Base-by-base conservation (phyloP, 805 yeast genomes). In the Saturnispora gosingensis region DNA sequence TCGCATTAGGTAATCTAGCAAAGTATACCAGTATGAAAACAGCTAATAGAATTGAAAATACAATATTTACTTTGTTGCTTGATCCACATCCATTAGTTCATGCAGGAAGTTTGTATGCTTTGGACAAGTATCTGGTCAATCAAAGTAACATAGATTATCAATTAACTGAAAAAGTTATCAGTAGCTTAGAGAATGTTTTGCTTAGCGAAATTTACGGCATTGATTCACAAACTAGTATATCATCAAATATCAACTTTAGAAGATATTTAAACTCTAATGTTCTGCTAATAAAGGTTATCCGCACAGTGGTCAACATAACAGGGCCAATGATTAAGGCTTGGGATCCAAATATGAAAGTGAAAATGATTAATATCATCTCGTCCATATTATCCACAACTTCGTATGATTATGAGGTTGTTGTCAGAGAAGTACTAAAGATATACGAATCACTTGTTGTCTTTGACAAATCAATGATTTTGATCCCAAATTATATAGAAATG, bases 81-180 rank as follows among this genome's bases (percentile, higher is more conserved):
- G 98, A 91, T 65, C 90, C 96, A 0, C 91, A 90, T 62, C 96
- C 97, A 0, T 69, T 79, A 1, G 89, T 93, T 16, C 90, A 87
- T 62, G 75, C 78, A 50, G 83, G 89, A 74, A 74, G 91, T 0
- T 63, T 89, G 58, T 76, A 76, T 45, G 77, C 93, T 0, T 62
- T 85, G 43, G 66, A 77, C 2, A 67, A 76, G 1, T 64, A 85
- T 11, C 69, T 89, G 30, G 54, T 64, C 1, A 66, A 66, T 55
- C 53, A 62, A 16, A 67, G 62, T 34, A 51, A 63, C 15, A 55
- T 56, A 9, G 56, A 58, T 11, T 50, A 49, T 5, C 43, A 30
- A 9, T 67, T 74, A 13, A 72, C 82, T 1, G 63, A 76, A 2
- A 70, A 70, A 16, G 59, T 82, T 0, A 53, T 85, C 4, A 54